These are phyloP conservation scores for Piedraia hortae DNA, from an alignment of 2,329 filamentous ascomycete genomes.

Conservation along the genomic window DNA sequence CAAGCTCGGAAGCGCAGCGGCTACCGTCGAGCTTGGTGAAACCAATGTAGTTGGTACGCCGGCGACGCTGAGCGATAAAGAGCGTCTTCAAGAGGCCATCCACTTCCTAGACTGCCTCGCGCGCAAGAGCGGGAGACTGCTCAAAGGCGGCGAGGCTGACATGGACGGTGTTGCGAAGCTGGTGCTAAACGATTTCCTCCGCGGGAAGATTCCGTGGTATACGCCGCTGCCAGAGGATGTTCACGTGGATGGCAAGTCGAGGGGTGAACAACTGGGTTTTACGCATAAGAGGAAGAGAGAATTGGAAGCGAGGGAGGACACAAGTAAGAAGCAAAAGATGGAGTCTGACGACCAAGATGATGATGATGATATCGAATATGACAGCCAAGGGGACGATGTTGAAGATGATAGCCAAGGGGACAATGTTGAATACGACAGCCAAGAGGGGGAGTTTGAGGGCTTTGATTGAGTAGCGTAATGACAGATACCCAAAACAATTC, in stretches of 20 bases:
- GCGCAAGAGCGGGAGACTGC: constrained; percentile 56
- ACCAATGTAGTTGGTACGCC: constrained; percentile 3
- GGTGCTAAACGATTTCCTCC: constrained; percentile 84
- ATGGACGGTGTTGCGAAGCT: constrained; percentile 88
- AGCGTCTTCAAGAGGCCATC: constrained; percentile 29
- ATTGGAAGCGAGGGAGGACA: constrained; percentile 13
- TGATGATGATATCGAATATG: constrained; percentile 7
- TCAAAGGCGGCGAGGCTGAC: constrained; percentile 86
- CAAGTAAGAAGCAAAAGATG: constrained; percentile 9
- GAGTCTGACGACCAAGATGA: constrained; percentile 9
- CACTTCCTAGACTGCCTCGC: constrained; percentile 73
- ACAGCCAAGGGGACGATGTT: too few relatives aligned
- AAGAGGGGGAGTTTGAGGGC: too few relatives aligned
- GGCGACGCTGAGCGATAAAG: constrained; percentile 6
- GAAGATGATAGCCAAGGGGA: too few relatives aligned
- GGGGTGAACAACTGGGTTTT: constrained; percentile 56
- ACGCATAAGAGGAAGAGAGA: constrained; percentile 50
- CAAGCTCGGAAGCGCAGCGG: constrained; percentile 33
- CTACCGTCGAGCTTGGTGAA: constrained; percentile 1
- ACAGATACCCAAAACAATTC: too few relatives aligned
- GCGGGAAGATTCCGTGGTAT: constrained; percentile 92
- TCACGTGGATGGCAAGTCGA: constrained; percentile 21
- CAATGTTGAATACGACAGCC: too few relatives aligned
- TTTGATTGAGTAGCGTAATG: too few relatives aligned
- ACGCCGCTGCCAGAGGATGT: constrained; percentile 42